Evolutionary conservation across 1,284 basidiomycete species (phyloP).

Genomic region (Fomitopsis palustris): DNA sequence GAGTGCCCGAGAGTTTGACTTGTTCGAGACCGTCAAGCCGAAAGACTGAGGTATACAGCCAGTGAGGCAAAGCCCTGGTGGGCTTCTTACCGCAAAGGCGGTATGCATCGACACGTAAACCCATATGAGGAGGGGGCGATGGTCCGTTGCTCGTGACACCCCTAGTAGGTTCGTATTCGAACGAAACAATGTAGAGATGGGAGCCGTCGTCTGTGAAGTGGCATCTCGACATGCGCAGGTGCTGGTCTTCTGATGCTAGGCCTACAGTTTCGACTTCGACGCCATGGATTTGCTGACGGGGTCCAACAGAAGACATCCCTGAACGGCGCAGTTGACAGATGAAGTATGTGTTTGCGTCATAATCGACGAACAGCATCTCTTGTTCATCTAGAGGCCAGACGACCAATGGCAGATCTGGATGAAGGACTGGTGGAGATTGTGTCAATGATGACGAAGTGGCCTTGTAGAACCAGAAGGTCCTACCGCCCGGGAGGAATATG

Average conservation of each 20-base stretch:
- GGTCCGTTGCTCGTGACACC: not conserved
- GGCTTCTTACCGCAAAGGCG: not conserved
- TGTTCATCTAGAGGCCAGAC: not conserved
- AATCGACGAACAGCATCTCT: not conserved
- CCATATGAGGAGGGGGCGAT: not conserved
- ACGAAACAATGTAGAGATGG: not conserved
- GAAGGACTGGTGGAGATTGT: not conserved
- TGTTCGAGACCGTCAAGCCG: not conserved
- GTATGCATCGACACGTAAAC: not conserved
- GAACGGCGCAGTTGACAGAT: not conserved
- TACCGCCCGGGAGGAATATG: not conserved
- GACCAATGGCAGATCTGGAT: not conserved
- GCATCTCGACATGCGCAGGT: not conserved
- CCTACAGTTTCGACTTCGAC: too few relatives aligned
- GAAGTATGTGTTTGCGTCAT: not conserved
- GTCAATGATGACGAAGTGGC: not conserved
- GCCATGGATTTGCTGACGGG: too few relatives aligned
- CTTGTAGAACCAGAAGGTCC: not conserved
- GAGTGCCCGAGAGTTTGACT: not conserved
- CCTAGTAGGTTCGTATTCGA: not conserved
- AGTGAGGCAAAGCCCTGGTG: not conserved
- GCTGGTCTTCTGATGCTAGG: too few relatives aligned
- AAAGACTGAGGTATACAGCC: not conserved
- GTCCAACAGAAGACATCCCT: too few relatives aligned
- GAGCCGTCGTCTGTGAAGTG: not conserved